Evolutionary conservation across 1,139 yeast species (phyloP).

Genomic region (Taphrina deformans): DNA sequence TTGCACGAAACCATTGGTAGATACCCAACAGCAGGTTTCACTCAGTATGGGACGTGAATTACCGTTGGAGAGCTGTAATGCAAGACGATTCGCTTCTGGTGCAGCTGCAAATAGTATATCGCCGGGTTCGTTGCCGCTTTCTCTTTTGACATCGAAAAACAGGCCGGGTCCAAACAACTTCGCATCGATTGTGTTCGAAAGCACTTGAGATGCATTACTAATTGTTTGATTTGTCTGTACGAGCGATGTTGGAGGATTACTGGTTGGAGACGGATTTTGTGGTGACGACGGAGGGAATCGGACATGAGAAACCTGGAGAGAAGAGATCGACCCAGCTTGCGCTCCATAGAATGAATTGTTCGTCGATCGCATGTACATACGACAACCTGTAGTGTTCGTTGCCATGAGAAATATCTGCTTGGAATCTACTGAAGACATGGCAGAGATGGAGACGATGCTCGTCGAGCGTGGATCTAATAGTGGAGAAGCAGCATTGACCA

Average conservation of each 20-base stretch:
- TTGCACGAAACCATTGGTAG: constrained; percentile 64
- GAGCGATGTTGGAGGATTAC: neutral
- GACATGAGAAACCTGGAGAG: constrained; percentile 44
- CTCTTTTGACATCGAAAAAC: constrained; percentile 54
- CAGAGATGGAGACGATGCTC: constrained; percentile 59
- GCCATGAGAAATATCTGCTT: constrained; percentile 75
- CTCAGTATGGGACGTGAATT: constrained; percentile 52
- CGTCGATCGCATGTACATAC: constrained; percentile 57
- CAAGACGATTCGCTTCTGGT: constrained; percentile 72
- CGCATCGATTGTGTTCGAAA: constrained; percentile 39
- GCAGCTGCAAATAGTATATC: constrained; percentile 69
- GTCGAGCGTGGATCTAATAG: constrained; percentile 42
- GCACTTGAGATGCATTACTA: constrained; percentile 4
- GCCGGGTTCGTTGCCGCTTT: constrained; percentile 42
- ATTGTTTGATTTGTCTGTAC: constrained; percentile 5
- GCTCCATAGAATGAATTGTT: constrained; percentile 36
- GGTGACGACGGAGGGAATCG: constrained; percentile 45
- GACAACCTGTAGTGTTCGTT: constrained; percentile 79
- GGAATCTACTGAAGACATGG: constrained; percentile 65
- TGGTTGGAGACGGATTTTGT: constrained; percentile 5
- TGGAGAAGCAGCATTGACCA: constrained; percentile 46
- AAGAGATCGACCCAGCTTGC: constrained; percentile 32
- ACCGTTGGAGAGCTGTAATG: constrained; percentile 53
- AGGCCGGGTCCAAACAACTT: constrained; percentile 80
- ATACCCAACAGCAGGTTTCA: constrained; percentile 73